Conservation (phyloP, 495 filamentous ascomycete species). For the Daldinia childiae region DNA sequence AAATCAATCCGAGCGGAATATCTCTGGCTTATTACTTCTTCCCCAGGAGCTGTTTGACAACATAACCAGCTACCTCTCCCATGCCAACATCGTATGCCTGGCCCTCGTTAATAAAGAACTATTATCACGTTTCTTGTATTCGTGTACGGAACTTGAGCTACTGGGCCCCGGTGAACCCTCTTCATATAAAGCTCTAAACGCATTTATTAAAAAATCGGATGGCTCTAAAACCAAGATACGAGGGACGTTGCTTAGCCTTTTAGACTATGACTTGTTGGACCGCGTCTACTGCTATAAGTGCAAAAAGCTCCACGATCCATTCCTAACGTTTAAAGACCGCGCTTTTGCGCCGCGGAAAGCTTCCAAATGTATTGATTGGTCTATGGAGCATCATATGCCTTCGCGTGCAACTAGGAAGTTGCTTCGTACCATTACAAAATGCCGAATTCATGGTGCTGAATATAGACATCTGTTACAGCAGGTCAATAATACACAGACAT, state of each 20-base stretch:
- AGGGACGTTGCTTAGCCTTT: constrained; percentile 23
- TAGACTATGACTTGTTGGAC: constrained; percentile 37
- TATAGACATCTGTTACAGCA: constrained; percentile 35
- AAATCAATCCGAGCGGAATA: not conserved
- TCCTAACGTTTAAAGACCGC: constrained; percentile 29
- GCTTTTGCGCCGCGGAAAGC: constrained; percentile 26
- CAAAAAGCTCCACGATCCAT: constrained; percentile 33
- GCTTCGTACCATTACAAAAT: constrained; percentile 35
- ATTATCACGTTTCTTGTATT: constrained; percentile 30
- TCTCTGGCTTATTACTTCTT: constrained; percentile 23
- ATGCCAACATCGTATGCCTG: constrained; percentile 22
- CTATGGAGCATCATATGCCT: constrained; percentile 40
- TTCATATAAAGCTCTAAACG: constrained; percentile 14
- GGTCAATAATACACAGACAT: constrained; percentile 33
- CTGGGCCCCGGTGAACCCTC: constrained; percentile 3
- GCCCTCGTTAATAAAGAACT: constrained; percentile 42
- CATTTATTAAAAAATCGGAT: constrained; percentile 16
- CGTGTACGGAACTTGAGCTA: constrained; percentile 1
- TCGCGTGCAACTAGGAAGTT: constrained; percentile 37
- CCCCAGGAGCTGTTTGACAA: constrained; percentile 39
- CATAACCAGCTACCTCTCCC: constrained; percentile 26
- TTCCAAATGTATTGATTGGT: constrained; percentile 28
- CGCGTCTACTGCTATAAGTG: constrained; percentile 40
- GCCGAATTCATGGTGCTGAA: constrained; percentile 31
- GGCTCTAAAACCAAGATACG: constrained; percentile 28